These are phyloP conservation scores for Pseudomicrostroma phylloplanum DNA, from an alignment of 1,284 basidiomycete species.

Conservation along the genomic window DNA sequence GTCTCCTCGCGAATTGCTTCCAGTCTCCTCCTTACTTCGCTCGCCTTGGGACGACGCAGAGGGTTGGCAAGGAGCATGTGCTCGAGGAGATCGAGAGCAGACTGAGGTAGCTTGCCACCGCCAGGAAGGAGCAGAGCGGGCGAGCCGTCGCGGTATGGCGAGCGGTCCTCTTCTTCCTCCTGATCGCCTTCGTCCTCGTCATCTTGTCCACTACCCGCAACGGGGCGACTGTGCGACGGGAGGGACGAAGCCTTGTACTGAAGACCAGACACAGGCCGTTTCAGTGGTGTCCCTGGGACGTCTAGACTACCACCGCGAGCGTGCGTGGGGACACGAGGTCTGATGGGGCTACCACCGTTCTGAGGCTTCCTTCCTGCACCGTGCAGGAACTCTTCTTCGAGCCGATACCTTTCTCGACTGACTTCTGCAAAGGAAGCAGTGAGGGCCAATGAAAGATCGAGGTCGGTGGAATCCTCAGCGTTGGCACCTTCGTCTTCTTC, in stretches of 20 bases:
- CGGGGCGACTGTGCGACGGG: conserved; percentile 13
- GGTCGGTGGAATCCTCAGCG: not conserved
- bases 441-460: no score
- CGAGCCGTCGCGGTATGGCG: conserved; percentile 36
- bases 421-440: no score
- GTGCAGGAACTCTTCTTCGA: not conserved
- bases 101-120: conserved; percentile 39
- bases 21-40: conserved; percentile 17
- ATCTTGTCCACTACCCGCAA: not conserved
- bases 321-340: not conserved
- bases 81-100: conserved; percentile 33
- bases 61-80: conserved; percentile 34
- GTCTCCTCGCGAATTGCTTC: not conserved
- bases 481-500: not conserved
- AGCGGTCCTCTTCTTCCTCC: conserved; percentile 8
- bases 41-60: conserved; percentile 27
- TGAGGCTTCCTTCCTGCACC: conserved; percentile 3
- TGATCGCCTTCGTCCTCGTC: conserved; percentile 8
- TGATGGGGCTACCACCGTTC: conserved; percentile 13
- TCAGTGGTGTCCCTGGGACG: conserved; percentile 3
- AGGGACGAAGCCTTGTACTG: conserved; percentile 13
- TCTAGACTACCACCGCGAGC: not conserved
- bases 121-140: conserved; percentile 44
- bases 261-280: conserved; percentile 13
- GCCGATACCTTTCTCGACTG: no score